Conservation (phyloP, 805 yeast genomes). For the Candida loeiensis region DNA sequence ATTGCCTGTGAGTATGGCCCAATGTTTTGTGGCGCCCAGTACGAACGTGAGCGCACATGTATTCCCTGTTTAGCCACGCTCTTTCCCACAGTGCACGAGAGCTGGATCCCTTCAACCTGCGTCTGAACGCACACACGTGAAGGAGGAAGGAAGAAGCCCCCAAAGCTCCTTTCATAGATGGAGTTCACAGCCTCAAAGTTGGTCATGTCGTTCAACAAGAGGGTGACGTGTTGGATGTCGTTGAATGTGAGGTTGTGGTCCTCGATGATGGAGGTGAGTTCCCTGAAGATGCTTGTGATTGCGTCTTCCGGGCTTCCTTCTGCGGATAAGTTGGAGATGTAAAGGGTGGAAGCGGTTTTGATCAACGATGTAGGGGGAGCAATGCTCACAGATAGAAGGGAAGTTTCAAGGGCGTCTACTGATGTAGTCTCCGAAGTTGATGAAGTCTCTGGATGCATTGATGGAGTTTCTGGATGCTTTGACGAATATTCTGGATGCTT, state of each 20-base stretch:
- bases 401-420: too few species aligned
- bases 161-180: slow-evolving; percentile 56
- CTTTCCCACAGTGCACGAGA: slow-evolving; percentile 56
- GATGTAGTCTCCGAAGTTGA: too few species aligned
- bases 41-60: slow-evolving; percentile 89
- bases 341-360: slow-evolving; percentile 18
- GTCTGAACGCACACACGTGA: slow-evolving; percentile 83
- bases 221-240: slow-evolving; percentile 55
- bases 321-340: slow-evolving; percentile 30
- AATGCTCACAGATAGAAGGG: background rate
- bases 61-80: slow-evolving; percentile 53
- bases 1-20: slow-evolving; percentile 95
- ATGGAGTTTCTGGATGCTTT: background rate
- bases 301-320: slow-evolving; percentile 33
- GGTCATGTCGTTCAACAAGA: slow-evolving; percentile 62
- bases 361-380: background rate
- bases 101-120: slow-evolving; percentile 40
- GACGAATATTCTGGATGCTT: too few species aligned
- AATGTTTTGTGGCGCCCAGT: slow-evolving; percentile 98
- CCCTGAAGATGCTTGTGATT: slow-evolving; percentile 45
- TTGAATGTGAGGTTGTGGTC: slow-evolving; percentile 32
- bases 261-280: slow-evolving; percentile 34
- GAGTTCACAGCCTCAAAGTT: slow-evolving; percentile 59
- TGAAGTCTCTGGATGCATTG: too few species aligned
- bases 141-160: slow-evolving; percentile 67